These are phyloP conservation scores for Cordyceps cateniannulata DNA, from an alignment of 2,329 filamentous ascomycete species.

Conservation along the genomic window DNA sequence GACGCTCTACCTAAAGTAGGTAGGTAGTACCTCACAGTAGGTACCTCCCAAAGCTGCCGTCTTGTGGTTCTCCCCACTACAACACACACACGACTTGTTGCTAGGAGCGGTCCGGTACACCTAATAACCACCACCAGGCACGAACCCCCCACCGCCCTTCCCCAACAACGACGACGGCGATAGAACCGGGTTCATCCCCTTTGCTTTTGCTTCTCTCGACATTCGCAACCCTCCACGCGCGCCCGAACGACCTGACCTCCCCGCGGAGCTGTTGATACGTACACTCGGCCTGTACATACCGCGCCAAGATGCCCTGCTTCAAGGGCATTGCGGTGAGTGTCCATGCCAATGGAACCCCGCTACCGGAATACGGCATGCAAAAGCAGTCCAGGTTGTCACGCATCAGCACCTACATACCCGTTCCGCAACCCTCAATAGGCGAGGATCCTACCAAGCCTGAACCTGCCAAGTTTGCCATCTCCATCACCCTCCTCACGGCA, in stretches of 20 bases:
- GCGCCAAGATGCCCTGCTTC: constrained; percentile 77
- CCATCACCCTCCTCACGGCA: constrained; percentile 88
- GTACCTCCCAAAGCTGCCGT: background rate
- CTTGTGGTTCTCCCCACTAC: background rate
- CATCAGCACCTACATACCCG: constrained; percentile 95
- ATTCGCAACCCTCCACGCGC: background rate
- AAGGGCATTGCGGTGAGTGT: constrained; percentile 98
- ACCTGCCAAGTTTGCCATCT: constrained; percentile 94
- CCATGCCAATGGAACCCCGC: constrained; percentile 71
- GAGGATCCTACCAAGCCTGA: constrained; percentile 67
- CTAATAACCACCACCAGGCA: background rate
- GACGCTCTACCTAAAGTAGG: too few species aligned
- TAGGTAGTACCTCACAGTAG: too few species aligned
- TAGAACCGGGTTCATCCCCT: background rate
- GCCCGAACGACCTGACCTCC: background rate
- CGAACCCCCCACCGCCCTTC: constrained; percentile 12
- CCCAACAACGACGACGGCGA: constrained; percentile 6
- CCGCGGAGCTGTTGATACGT: background rate
- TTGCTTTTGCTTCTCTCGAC: constrained; percentile 4
- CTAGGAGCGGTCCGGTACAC: background rate
- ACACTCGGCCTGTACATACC: background rate
- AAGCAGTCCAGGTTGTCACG: constrained; percentile 85
- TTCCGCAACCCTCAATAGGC: constrained; percentile 73
- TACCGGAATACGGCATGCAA: constrained; percentile 91
- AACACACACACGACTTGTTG: background rate